phyloP scores from a whole-genome alignment of 129 eudicot species.

The Apium graveolens region DNA sequence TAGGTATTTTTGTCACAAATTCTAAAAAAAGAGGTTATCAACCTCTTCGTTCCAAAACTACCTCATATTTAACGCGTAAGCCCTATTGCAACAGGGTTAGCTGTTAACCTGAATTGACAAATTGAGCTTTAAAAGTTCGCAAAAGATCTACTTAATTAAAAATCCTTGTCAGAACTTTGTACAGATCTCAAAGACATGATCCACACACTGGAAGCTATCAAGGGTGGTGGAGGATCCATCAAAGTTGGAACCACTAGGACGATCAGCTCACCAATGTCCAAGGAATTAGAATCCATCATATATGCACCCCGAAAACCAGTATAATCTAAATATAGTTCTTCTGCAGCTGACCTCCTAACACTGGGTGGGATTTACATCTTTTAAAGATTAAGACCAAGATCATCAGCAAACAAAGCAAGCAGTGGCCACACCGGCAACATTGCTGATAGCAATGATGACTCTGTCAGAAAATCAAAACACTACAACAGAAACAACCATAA shows the following conservation, averaged over 20 bases:
- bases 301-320: conserved; percentile 24
- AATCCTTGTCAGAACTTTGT: not conserved
- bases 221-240: conserved; percentile 82
- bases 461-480: conserved; percentile 27
- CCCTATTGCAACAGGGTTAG: not conserved
- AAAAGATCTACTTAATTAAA: not conserved
- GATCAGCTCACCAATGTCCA: conserved; percentile 64
- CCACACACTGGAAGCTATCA: conserved; percentile 61
- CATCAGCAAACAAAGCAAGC: conserved; percentile 51
- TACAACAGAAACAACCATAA: conserved; percentile 29
- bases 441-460: conserved; percentile 19
- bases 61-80: not conserved
- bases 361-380: conserved; percentile 11
- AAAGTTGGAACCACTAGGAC: conserved; percentile 77
- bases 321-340: conserved; percentile 5
- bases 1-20: too few species aligned
- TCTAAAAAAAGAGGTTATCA: too few species aligned
- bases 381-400: conserved; percentile 26
- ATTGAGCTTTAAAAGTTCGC: not conserved
- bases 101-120: not conserved
- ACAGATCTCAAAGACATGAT: conserved; percentile 40
- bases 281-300: conserved; percentile 45
- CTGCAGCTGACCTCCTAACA: conserved; percentile 19
- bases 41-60: not conserved
- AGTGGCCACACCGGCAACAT: conserved; percentile 25